Evolutionary conservation across 805 yeast genomes (phyloP).

Genomic region (Yarrowia deformans): DNA sequence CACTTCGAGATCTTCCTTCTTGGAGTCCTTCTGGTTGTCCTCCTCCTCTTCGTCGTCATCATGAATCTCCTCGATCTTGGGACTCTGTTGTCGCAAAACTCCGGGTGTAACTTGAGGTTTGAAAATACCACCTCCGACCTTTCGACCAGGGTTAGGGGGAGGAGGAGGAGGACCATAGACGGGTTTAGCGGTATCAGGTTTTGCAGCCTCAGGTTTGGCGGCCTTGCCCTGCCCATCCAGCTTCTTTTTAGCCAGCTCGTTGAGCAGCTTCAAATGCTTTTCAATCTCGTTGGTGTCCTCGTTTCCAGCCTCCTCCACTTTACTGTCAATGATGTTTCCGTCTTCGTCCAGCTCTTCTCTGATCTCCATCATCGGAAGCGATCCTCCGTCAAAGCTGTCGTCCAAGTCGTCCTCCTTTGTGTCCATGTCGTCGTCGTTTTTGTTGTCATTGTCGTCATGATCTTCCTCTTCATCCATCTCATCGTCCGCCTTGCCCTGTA

Average conservation of each 20-base stretch:
- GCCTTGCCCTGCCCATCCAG: neutral
- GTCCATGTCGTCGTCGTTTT: constrained; percentile 54
- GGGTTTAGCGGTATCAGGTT: neutral
- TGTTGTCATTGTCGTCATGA: neutral
- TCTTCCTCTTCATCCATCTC: neutral
- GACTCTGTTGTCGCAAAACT: constrained; percentile 10
- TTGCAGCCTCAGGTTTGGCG: neutral
- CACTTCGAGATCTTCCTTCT: neutral
- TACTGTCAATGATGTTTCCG: constrained; percentile 66
- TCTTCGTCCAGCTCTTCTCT: constrained; percentile 84
- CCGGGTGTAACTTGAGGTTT: constrained; percentile 6
- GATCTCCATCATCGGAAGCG: constrained; percentile 77
- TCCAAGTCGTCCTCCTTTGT: neutral
- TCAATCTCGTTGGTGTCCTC: constrained; percentile 17
- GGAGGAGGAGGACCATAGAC: constrained; percentile 25
- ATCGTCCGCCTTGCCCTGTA: too few relatives aligned
- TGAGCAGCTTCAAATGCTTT: constrained; percentile 11
- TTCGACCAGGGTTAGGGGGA: neutral
- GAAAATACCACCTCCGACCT: constrained; percentile 19
- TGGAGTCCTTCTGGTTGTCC: neutral
- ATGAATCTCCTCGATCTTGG: constrained; percentile 11
- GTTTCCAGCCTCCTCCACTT: constrained; percentile 52
- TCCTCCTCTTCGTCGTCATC: neutral
- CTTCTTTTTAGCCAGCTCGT: constrained; percentile 23
- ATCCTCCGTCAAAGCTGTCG: constrained; percentile 49